phyloP scores from a whole-genome alignment of 73 alveolate genomes.

The Uronychia setigera region DNA sequence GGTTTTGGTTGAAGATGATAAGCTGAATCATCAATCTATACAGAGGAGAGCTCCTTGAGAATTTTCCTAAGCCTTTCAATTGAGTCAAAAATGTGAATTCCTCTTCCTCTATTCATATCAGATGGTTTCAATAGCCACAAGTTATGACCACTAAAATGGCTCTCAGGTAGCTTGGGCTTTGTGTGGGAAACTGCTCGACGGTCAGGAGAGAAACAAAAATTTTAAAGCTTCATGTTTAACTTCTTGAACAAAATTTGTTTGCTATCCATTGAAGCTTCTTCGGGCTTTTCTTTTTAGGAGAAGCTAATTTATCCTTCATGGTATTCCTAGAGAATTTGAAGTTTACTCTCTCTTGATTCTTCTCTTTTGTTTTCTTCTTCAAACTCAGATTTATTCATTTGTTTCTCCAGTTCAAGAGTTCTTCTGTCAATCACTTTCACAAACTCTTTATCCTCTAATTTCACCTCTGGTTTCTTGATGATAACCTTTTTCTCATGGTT shows the following conservation, averaged over 20 bases:
- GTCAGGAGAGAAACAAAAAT: background rate
- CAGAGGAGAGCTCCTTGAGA: slow-evolving; percentile 4
- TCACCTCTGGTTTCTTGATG: too few species aligned
- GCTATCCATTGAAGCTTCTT: background rate
- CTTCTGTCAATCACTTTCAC: background rate
- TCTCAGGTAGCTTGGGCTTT: slow-evolving; percentile 34
- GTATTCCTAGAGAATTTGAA: background rate
- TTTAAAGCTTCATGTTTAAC: background rate
- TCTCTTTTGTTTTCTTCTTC: too few species aligned
- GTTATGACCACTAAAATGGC: slow-evolving; percentile 83
- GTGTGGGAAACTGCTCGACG: background rate
- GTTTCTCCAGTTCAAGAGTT: background rate
- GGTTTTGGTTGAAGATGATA: background rate
- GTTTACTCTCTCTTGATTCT: background rate
- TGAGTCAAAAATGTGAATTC: slow-evolving; percentile 84
- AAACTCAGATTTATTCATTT: background rate
- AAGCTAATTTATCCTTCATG: background rate
- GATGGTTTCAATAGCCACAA: slow-evolving; percentile 94
- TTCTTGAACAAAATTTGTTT: too few species aligned
- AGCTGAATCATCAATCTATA: background rate
- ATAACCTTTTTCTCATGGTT: too few species aligned
- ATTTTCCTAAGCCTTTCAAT: slow-evolving; percentile 17
- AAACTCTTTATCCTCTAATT: too few species aligned
- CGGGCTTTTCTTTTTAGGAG: background rate
- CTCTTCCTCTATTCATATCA: slow-evolving; percentile 94